Conservation (phyloP, 2,329 filamentous ascomycete species). For the Aureobasidium uvarum region DNA sequence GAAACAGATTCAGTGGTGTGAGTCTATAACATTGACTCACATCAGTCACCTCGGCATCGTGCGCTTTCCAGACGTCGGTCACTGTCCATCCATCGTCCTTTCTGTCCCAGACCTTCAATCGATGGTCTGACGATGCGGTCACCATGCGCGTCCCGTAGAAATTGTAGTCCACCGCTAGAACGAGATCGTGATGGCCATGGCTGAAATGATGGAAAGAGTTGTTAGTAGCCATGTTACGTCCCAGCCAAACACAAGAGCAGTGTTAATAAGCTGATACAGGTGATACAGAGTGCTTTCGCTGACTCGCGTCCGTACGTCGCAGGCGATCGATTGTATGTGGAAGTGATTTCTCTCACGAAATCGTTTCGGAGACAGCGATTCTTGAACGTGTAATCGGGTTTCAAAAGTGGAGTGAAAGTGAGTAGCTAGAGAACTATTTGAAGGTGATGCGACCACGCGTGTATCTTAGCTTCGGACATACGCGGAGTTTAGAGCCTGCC, state of each 20-base stretch:
- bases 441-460: slow-evolving; percentile 10
- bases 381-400: neutral
- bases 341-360: too few relatives aligned
- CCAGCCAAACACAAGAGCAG: neutral
- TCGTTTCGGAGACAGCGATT: neutral
- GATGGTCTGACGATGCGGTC: slow-evolving; percentile 87
- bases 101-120: slow-evolving; percentile 85
- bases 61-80: slow-evolving; percentile 84
- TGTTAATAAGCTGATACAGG: neutral
- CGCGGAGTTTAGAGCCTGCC: neutral
- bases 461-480: slow-evolving; percentile 9
- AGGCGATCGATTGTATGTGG: neutral
- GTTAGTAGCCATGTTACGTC: slow-evolving; percentile 31
- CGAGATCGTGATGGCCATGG: slow-evolving; percentile 74
- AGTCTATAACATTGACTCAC: slow-evolving; percentile 48
- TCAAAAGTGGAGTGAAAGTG: neutral
- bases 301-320: neutral
- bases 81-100: slow-evolving; percentile 76
- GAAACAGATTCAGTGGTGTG: neutral
- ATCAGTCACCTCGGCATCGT: slow-evolving; percentile 86
- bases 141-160: slow-evolving; percentile 88
- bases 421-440: neutral
- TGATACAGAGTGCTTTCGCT: neutral
- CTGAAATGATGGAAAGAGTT: slow-evolving; percentile 58
- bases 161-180: slow-evolving; percentile 86